A percentile compares a stretch with the other conserved stretches of the same genome.
Evolutionary conservation across 2,329 filamentous ascomycete species (phyloP).

Genomic region (Diaporthe sp.): DNA sequence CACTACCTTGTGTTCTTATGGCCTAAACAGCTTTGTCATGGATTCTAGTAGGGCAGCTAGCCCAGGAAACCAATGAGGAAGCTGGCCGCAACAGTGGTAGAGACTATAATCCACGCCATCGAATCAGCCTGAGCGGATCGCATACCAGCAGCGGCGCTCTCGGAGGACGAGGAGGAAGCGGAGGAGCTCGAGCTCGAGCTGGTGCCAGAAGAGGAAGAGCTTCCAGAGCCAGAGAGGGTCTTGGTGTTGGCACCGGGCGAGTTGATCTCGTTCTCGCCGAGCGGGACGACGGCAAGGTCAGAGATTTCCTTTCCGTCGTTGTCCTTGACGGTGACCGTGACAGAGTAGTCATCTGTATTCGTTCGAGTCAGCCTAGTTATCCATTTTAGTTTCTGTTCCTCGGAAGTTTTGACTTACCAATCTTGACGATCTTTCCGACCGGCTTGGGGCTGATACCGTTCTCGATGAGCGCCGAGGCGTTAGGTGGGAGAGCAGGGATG

Average conservation of each 20-base stretch:
- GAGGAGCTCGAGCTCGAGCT: slow-evolving; percentile 50
- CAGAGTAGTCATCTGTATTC: slow-evolving; percentile 58
- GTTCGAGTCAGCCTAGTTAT: background rate
- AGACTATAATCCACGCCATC: slow-evolving; percentile 19
- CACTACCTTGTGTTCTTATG: too few relatives aligned
- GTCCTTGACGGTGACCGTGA: slow-evolving; percentile 73
- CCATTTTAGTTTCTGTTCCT: background rate
- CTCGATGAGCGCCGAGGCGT: slow-evolving; percentile 79
- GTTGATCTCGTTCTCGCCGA: slow-evolving; percentile 61
- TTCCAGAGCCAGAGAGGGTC: slow-evolving; percentile 41
- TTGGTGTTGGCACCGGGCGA: slow-evolving; percentile 57
- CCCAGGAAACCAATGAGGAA: slow-evolving; percentile 32
- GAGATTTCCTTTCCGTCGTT: slow-evolving; percentile 71
- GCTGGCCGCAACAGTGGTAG: slow-evolving; percentile 23
- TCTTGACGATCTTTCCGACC: slow-evolving; percentile 73
- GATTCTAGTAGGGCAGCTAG: slow-evolving; percentile 8
- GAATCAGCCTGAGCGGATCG: slow-evolving; percentile 34
- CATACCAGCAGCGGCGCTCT: slow-evolving; percentile 23
- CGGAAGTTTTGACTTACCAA: slow-evolving; percentile 52
- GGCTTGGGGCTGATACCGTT: slow-evolving; percentile 78
- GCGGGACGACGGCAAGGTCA: slow-evolving; percentile 62
- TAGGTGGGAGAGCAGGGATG: slow-evolving; percentile 76
- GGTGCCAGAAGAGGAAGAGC: slow-evolving; percentile 32
- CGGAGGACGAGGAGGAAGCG: background rate
- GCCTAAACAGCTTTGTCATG: background rate